phyloP scores from a whole-genome alignment of 78 protist genomes.

The Dictyostelium capitatum region DNA sequence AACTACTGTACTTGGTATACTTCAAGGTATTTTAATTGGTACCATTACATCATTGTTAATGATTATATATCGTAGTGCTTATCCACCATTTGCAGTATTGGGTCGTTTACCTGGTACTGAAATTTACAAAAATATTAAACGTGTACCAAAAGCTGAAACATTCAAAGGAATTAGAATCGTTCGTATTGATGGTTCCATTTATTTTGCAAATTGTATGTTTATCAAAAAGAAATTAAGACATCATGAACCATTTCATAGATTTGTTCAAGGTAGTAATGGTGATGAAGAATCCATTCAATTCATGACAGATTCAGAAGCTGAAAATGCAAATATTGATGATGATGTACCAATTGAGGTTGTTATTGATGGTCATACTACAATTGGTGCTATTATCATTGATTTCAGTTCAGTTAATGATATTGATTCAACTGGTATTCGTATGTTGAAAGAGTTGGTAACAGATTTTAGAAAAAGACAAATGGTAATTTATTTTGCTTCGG shows the following conservation, averaged over 20 bases:
- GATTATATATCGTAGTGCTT: constrained; percentile 66
- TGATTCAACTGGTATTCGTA: constrained; percentile 73
- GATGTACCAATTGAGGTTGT: constrained; percentile 17
- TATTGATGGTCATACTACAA: constrained; percentile 43
- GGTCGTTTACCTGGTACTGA: constrained; percentile 84
- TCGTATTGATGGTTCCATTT: constrained; percentile 74
- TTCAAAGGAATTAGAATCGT: constrained; percentile 75
- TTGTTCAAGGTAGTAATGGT: neutral
- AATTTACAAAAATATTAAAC: constrained; percentile 67
- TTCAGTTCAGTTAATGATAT: constrained; percentile 70
- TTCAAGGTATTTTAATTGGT: constrained; percentile 83
- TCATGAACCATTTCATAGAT: constrained; percentile 33
- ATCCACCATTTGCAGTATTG: constrained; percentile 82
- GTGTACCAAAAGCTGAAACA: constrained; percentile 74
- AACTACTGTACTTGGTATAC: constrained; percentile 76
- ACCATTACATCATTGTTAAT: constrained; percentile 66
- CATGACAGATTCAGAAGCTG: constrained; percentile 25
- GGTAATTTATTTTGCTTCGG: constrained; percentile 62
- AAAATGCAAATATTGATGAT: constrained; percentile 8
- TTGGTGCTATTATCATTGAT: constrained; percentile 74
- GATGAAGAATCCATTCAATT: neutral
- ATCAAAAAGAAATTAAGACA: constrained; percentile 62
- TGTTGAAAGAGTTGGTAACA: constrained; percentile 60
- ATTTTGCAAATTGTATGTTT: constrained; percentile 61
- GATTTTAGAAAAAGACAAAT: constrained; percentile 39